Conservation (phyloP, 495 filamentous ascomycete genomes). For the Penicillium bialowiezense region DNA sequence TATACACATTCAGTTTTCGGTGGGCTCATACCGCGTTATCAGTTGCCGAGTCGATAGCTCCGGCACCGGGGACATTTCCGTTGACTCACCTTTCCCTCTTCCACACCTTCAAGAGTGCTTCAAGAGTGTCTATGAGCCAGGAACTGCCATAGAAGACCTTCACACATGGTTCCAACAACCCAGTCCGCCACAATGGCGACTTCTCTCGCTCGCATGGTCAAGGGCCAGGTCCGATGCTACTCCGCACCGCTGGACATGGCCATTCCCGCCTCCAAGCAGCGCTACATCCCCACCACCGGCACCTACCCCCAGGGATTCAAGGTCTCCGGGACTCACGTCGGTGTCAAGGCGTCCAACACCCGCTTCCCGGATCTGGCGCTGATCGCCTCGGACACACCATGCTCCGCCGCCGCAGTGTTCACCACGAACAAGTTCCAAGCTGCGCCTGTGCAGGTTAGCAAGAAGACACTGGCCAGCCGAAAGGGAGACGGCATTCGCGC, state of each 20-base stretch:
- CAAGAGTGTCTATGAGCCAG: not conserved
- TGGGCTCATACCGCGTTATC: conserved; percentile 11
- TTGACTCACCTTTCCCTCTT: conserved; percentile 15
- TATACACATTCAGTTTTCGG: no score
- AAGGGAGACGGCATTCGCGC: conserved; percentile 70
- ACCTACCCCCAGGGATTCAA: conserved; percentile 88
- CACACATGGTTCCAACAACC: conserved; percentile 27
- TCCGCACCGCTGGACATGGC: conserved; percentile 59
- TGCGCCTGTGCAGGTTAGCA: conserved; percentile 84
- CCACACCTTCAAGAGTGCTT: no score
- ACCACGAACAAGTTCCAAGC: conserved; percentile 99
- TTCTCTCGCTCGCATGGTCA: conserved; percentile 39
- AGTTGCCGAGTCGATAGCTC: conserved; percentile 16
- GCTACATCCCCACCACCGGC: conserved; percentile 82
- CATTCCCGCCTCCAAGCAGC: conserved; percentile 72
- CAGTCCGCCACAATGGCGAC: conserved; percentile 36
- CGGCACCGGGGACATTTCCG: conserved; percentile 25
- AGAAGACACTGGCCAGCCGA: conserved; percentile 62
- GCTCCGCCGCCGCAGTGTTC: conserved; percentile 91
- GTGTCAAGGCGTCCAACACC: conserved; percentile 89
- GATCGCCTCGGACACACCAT: conserved; percentile 81
- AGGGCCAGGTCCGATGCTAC: conserved; percentile 52
- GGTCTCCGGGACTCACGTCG: conserved; percentile 83
- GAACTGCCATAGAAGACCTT: conserved; percentile 1
- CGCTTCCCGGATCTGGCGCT: conserved; percentile 86